Conservation (phyloP, 805 yeast genomes). For the Lachancea thermotolerans region DNA sequence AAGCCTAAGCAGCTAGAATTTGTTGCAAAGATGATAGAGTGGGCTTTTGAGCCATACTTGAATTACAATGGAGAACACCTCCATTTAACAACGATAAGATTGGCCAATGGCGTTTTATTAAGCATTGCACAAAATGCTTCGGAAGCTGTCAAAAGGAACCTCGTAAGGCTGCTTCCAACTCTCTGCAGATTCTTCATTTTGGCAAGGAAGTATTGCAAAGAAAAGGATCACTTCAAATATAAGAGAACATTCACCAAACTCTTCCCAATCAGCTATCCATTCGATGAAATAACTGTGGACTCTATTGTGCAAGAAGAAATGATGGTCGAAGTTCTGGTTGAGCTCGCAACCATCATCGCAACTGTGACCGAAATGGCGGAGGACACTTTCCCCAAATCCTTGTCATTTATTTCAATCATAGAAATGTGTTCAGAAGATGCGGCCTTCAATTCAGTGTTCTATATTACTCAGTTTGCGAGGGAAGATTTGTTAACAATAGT, state of each 20-base stretch:
- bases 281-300: constrained; percentile 58
- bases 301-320: constrained; percentile 64
- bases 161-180: constrained; percentile 49
- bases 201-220: constrained; percentile 44
- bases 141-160: constrained; percentile 40
- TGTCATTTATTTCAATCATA: constrained; percentile 40
- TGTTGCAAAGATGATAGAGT: constrained; percentile 41
- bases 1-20: constrained; percentile 26
- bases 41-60: constrained; percentile 53
- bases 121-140: constrained; percentile 40
- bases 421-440: constrained; percentile 32
- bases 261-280: constrained; percentile 66
- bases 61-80: constrained; percentile 42
- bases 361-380: constrained; percentile 47
- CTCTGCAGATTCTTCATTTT: constrained; percentile 45
- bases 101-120: constrained; percentile 54
- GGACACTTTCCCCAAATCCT: constrained; percentile 33
- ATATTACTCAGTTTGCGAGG: constrained; percentile 35
- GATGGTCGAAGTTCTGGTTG: constrained; percentile 66
- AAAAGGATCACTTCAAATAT: constrained; percentile 39
- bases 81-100: constrained; percentile 46
- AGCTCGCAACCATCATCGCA: constrained; percentile 55
- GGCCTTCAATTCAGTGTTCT: constrained; percentile 37
- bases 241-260: constrained; percentile 60
- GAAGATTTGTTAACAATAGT: constrained; percentile 40